Evolutionary conservation across 371 early-diverging fungal genomes (phyloP).

Genomic region (Mucor indicus): DNA sequence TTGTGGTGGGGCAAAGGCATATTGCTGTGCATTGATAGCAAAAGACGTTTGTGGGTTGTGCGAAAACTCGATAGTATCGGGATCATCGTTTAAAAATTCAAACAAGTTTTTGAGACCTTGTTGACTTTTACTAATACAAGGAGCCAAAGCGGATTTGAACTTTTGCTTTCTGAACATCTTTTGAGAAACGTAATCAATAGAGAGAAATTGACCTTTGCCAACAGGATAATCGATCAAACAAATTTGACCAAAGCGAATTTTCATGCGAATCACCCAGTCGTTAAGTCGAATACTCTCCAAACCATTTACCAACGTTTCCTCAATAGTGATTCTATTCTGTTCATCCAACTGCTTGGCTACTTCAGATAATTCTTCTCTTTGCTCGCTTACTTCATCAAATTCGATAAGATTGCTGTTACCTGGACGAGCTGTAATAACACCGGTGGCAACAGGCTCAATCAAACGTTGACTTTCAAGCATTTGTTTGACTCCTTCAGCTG

Average conservation of each 20-base stretch:
- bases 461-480: slow-evolving; percentile 22
- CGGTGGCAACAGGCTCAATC: slow-evolving; percentile 21
- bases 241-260: slow-evolving; percentile 42
- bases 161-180: slow-evolving; percentile 12
- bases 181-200: slow-evolving; percentile 17
- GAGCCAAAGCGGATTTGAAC: slow-evolving; percentile 24
- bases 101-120: slow-evolving; percentile 8
- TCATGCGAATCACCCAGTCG: slow-evolving; percentile 41
- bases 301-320: slow-evolving; percentile 18
- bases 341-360: slow-evolving; percentile 6
- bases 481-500: slow-evolving; percentile 3
- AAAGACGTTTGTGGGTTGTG: slow-evolving; percentile 26
- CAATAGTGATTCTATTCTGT: slow-evolving; percentile 19
- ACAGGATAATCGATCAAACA: slow-evolving; percentile 22
- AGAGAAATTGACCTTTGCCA: slow-evolving; percentile 1
- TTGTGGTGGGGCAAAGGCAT: slow-evolving; percentile 8
- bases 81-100: slow-evolving; percentile 1
- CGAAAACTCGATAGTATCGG: slow-evolving; percentile 13
- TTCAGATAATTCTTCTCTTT: slow-evolving; percentile 4
- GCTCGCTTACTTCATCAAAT: slow-evolving; percentile 13
- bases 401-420: slow-evolving; percentile 16
- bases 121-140: slow-evolving; percentile 19
- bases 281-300: slow-evolving; percentile 39
- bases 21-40: slow-evolving; percentile 18
- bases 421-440: not conserved